Percentiles rank a stretch among this genome's conserved stretches.
phyloP scores from a whole-genome alignment of 2,329 filamentous ascomycete genomes.

The Scytalidium sp. region DNA sequence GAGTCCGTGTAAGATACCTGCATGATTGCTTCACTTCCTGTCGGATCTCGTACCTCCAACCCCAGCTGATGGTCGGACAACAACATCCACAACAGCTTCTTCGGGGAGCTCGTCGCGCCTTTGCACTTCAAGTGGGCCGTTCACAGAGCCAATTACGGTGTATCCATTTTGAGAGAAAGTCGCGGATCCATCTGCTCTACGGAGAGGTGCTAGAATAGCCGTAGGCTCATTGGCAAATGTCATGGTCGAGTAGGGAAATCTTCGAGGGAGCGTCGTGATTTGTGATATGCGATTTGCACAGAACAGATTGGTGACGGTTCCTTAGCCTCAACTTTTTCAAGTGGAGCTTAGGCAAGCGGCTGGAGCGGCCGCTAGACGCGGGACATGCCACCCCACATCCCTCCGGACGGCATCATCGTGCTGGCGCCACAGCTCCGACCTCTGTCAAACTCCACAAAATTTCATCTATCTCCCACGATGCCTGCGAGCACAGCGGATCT shows the following conservation, averaged over 20 bases:
- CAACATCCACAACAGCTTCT: slow-evolving; percentile 86
- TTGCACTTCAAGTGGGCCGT: slow-evolving; percentile 87
- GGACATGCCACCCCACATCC: slow-evolving; percentile 1
- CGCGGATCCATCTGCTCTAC: slow-evolving; percentile 76
- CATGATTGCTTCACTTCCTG: slow-evolving; percentile 2
- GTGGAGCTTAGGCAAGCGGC: background rate
- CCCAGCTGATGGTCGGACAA: slow-evolving; percentile 81
- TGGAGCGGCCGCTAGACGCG: background rate
- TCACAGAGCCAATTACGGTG: slow-evolving; percentile 80
- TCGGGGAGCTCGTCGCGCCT: slow-evolving; percentile 88
- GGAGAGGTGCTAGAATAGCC: slow-evolving; percentile 51
- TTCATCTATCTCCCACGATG: slow-evolving; percentile 22
- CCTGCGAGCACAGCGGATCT: slow-evolving; percentile 18
- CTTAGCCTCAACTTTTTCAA: slow-evolving; percentile 1
- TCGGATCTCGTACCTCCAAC: slow-evolving; percentile 64
- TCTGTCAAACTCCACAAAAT: slow-evolving; percentile 4
- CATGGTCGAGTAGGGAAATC: slow-evolving; percentile 32
- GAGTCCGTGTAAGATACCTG: background rate
- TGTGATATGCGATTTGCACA: background rate
- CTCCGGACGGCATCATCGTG: background rate
- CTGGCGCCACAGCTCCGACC: background rate
- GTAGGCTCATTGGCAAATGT: slow-evolving; percentile 43
- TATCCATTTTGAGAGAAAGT: slow-evolving; percentile 74
- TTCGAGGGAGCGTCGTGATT: background rate
- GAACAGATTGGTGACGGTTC: slow-evolving; percentile 2